phyloP scores from a whole-genome alignment of 768 basidiomycete genomes.

The Pisolithus orientalis region DNA sequence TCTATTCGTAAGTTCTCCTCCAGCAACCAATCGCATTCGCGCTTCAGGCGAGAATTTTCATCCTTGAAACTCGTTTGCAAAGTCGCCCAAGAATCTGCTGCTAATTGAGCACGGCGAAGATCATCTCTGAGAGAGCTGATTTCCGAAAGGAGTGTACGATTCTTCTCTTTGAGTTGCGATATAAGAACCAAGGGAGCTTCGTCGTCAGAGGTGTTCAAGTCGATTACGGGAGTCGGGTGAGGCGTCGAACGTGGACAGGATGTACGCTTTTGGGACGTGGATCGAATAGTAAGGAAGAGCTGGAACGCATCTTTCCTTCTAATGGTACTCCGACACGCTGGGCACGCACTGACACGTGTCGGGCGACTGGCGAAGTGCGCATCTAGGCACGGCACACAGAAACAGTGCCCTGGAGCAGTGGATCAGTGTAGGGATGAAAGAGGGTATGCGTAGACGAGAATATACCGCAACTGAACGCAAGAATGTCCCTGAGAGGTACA shows the following conservation, averaged over 20 bases:
- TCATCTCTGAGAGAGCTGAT: not conserved
- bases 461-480: conserved; percentile 27
- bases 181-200: not conserved
- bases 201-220: not conserved
- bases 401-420: conserved; percentile 24
- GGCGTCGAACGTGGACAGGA: not conserved
- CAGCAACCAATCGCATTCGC: conserved; percentile 1
- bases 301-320: conserved; percentile 21
- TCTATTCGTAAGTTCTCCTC: conserved; percentile 10
- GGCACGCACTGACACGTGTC: conserved; percentile 12
- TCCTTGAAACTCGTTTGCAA: conserved; percentile 6
- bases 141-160: not conserved
- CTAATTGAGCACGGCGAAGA: not conserved
- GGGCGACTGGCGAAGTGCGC: conserved; percentile 12
- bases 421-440: conserved; percentile 1
- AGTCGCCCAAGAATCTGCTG: conserved; percentile 5
- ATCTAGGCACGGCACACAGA: conserved; percentile 24
- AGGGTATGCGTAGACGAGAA: not conserved
- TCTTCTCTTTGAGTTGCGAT: conserved; percentile 3
- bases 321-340: conserved; percentile 26
- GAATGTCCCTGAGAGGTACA: conserved; percentile 21
- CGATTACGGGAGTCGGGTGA: not conserved
- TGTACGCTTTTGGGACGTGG: conserved; percentile 3
- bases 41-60: not conserved
- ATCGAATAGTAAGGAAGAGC: conserved; percentile 19